phyloP scores from a whole-genome alignment of 1,284 basidiomycete species.

The Sanghuangporus sanghuang region DNA sequence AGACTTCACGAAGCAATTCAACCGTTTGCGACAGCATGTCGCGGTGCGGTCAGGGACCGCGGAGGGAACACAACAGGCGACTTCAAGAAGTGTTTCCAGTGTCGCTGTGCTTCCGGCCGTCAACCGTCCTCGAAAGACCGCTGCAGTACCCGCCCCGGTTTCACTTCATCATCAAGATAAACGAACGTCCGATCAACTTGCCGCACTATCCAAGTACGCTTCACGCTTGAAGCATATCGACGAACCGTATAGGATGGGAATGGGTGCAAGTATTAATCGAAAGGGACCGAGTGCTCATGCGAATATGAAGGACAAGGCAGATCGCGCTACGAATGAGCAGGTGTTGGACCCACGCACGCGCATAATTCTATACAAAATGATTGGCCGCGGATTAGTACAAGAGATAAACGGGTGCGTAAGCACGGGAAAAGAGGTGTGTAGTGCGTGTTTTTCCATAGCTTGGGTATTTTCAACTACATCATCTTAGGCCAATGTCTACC shows the following conservation, averaged over 20 bases:
- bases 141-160: constrained; percentile 14
- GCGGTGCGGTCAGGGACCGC: constrained; percentile 67
- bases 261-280: constrained; percentile 80
- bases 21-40: constrained; percentile 82
- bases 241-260: constrained; percentile 66
- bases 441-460: not conserved
- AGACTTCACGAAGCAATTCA: constrained; percentile 98
- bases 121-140: constrained; percentile 50
- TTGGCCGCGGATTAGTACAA: constrained; percentile 79
- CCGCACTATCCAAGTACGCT: constrained; percentile 65
- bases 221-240: constrained; percentile 66
- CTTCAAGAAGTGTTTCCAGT: constrained; percentile 37
- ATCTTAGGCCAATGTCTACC: constrained; percentile 89
- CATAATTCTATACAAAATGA: constrained; percentile 90
- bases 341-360: constrained; percentile 90
- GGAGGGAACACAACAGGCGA: constrained; percentile 46
- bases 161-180: constrained; percentile 36
- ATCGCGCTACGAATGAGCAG: constrained; percentile 92
- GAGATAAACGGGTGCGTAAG: constrained; percentile 92
- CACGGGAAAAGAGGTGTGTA: constrained; percentile 87
- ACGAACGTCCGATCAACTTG: constrained; percentile 61
- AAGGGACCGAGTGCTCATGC: constrained; percentile 85
- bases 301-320: constrained; percentile 89
- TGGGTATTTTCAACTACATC: not conserved
- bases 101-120: constrained; percentile 67